These are phyloP conservation scores for Entomortierella parvispora DNA, from an alignment of 192 early-diverging fungal genomes.

Conservation along the genomic window DNA sequence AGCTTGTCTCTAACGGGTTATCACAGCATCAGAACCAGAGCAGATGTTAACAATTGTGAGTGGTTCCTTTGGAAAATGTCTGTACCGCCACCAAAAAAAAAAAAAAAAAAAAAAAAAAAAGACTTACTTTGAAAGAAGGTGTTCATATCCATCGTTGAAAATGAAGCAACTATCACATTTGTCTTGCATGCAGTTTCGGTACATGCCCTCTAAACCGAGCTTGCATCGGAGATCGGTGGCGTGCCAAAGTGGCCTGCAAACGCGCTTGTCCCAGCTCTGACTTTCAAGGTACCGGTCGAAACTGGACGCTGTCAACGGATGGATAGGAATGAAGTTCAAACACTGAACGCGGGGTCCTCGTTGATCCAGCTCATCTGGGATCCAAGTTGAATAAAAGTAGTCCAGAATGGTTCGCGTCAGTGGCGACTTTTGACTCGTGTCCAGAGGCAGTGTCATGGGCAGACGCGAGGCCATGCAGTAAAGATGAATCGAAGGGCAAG, in stretches of 20 bases:
- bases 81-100: too few relatives aligned
- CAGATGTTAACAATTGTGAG: background rate
- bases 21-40: background rate
- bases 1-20: slow-evolving; percentile 17
- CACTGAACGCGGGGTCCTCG: slow-evolving; percentile 37
- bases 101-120: background rate
- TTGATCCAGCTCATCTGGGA: slow-evolving; percentile 15
- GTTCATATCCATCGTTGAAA: slow-evolving; percentile 49
- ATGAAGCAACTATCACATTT: slow-evolving; percentile 49
- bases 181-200: slow-evolving; percentile 51
- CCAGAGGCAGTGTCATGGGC: slow-evolving; percentile 45
- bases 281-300: slow-evolving; percentile 47
- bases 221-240: slow-evolving; percentile 47
- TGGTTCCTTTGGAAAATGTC: too few relatives aligned
- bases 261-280: slow-evolving; percentile 46
- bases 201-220: slow-evolving; percentile 47
- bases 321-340: slow-evolving; percentile 52
- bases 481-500: slow-evolving; percentile 46
- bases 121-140: slow-evolving; percentile 39
- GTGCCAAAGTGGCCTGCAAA: slow-evolving; percentile 48
- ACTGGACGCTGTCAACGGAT: slow-evolving; percentile 39
- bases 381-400: slow-evolving; percentile 49
- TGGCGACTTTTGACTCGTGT: slow-evolving; percentile 36
- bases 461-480: slow-evolving; percentile 44
- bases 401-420: slow-evolving; percentile 43